Percentiles rank a stretch among this genome's conserved stretches.
phyloP scores from a whole-genome alignment of 1,284 basidiomycete species.

The Boletellus deceptivus region DNA sequence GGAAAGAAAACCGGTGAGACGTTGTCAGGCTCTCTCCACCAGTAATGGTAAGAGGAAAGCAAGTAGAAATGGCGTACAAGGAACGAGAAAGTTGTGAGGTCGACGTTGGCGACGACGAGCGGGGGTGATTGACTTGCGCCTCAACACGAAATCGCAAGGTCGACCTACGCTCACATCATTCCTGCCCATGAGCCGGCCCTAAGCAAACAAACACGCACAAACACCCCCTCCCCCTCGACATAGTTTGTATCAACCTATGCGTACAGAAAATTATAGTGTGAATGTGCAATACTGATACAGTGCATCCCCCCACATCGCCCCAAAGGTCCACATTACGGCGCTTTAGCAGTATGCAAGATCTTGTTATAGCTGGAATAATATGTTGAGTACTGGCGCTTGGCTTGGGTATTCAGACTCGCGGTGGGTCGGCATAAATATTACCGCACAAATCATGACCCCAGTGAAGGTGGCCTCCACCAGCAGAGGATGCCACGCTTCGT shows the following conservation, averaged over 20 bases:
- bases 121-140: conserved; percentile 26
- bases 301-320: conserved; percentile 15
- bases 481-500: conserved; percentile 51
- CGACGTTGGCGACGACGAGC: conserved; percentile 32
- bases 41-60: background rate
- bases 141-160: conserved; percentile 27
- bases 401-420: conserved; percentile 2
- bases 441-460: conserved; percentile 22
- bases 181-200: conserved; percentile 33
- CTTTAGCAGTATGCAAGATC: conserved; percentile 34
- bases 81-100: conserved; percentile 13
- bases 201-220: conserved; percentile 34
- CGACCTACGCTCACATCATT: conserved; percentile 15
- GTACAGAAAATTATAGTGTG: conserved; percentile 27
- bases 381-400: conserved; percentile 5
- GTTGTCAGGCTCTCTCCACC: background rate
- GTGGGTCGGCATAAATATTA: background rate
- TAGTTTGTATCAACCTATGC: conserved; percentile 3
- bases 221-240: conserved; percentile 7
- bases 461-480: conserved; percentile 54
- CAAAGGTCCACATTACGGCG: conserved; percentile 29
- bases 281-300: conserved; percentile 33
- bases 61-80: conserved; percentile 20
- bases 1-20: conserved; percentile 24
- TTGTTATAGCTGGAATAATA: conserved; percentile 15